Evolutionary conservation across 2,329 filamentous ascomycete genomes (phyloP).

Genomic region (Fusarium sp.): DNA sequence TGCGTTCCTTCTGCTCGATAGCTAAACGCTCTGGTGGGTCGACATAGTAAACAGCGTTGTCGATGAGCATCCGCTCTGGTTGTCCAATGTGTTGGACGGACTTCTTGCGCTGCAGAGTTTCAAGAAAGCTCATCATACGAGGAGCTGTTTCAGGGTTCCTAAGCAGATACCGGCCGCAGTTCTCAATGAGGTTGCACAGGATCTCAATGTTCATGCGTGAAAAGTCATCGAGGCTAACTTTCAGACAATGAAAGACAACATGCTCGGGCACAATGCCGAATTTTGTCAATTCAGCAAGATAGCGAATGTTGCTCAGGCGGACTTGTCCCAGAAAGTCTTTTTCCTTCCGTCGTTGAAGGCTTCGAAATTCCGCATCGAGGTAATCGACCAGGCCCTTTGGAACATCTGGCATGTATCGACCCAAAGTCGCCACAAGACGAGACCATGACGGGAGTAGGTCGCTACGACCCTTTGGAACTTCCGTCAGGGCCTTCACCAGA

Average conservation of each 20-base stretch:
- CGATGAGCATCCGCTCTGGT: constrained; percentile 96
- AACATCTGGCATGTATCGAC: constrained; percentile 94
- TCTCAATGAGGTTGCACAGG: constrained; percentile 93
- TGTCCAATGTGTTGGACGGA: constrained; percentile 93
- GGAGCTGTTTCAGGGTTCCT: constrained; percentile 93
- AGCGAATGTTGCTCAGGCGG: constrained; percentile 93
- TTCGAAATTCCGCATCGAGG: constrained; percentile 95
- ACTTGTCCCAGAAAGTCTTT: constrained; percentile 98
- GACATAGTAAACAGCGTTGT: constrained; percentile 98
- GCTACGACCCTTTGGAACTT: constrained; percentile 91
- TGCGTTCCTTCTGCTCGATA: constrained; percentile 96
- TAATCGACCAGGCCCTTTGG: constrained; percentile 90
- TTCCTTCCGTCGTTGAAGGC: constrained; percentile 93
- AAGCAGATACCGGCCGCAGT: constrained; percentile 92
- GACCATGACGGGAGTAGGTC: constrained; percentile 92
- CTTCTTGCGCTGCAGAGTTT: constrained; percentile 96
- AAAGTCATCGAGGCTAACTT: constrained; percentile 96
- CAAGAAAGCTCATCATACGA: constrained; percentile 91
- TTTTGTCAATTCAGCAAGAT: constrained; percentile 95
- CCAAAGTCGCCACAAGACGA: constrained; percentile 90
- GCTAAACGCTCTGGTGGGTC: constrained; percentile 93
- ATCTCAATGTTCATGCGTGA: constrained; percentile 99
- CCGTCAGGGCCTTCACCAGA: constrained; percentile 89
- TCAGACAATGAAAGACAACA: constrained; percentile 98
- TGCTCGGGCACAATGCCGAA: constrained; percentile 98